Percentiles rank a stretch among this genome's conserved stretches.
Evolutionary conservation across 129 eudicot species (phyloP).

Genomic region (Glebionis coronaria): DNA sequence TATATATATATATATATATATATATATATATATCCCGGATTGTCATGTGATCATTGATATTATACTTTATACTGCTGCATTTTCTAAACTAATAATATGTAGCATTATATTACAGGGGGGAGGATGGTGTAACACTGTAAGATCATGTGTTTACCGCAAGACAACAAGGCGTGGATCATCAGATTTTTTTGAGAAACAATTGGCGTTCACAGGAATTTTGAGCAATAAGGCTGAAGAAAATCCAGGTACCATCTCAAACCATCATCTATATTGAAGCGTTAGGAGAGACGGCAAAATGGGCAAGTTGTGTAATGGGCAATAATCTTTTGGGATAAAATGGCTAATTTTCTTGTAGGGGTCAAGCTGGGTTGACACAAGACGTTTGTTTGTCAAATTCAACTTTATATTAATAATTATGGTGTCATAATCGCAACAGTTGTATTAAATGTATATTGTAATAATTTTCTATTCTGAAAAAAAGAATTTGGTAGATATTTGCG

Average conservation of each 20-base stretch:
- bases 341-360: neutral
- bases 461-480: neutral
- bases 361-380: neutral
- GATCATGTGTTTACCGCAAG: constrained; percentile 92
- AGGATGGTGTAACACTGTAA: constrained; percentile 90
- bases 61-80: neutral
- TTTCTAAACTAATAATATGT: neutral
- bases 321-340: neutral
- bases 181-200: constrained; percentile 54
- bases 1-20: too few species aligned
- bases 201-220: constrained; percentile 80
- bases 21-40: too few species aligned
- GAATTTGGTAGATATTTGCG: neutral
- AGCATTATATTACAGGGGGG: constrained; percentile 67
- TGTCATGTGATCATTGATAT: neutral
- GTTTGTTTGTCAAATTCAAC: too few species aligned
- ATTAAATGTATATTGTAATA: neutral
- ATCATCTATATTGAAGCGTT: neutral
- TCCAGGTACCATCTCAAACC: constrained; percentile 62
- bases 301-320: neutral
- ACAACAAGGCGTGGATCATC: constrained; percentile 93
- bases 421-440: neutral
- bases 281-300: neutral
- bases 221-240: constrained; percentile 93
- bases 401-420: too few species aligned